These are phyloP conservation scores for Huntiella abstrusa DNA, from an alignment of 2,329 filamentous ascomycete genomes.

Conservation along the genomic window DNA sequence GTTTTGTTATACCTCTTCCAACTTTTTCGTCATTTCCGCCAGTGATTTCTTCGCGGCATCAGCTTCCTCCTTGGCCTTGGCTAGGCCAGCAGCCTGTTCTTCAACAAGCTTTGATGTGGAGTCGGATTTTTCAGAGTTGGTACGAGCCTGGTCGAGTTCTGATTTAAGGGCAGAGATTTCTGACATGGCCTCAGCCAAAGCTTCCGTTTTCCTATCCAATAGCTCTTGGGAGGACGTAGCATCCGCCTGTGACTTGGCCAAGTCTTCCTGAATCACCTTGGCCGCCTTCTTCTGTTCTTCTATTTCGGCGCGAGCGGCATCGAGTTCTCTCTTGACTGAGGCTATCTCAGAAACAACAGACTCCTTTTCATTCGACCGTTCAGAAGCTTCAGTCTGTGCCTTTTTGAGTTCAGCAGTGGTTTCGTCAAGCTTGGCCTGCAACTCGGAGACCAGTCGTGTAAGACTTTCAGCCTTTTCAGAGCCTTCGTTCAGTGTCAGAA, in stretches of 20 bases:
- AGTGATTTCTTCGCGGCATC: constrained; percentile 13
- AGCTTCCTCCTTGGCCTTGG: neutral
- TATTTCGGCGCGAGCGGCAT: no score
- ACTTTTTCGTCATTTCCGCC: constrained; percentile 16
- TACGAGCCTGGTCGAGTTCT: neutral
- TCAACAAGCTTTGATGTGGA: neutral
- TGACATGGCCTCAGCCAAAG: constrained; percentile 4
- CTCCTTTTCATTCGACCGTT: no score
- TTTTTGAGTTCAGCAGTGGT: no score
- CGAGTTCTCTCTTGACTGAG: no score
- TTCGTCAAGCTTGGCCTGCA: no score
- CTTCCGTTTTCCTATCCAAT: neutral
- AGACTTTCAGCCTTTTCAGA: neutral
- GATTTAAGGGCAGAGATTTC: neutral
- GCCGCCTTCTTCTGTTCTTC: neutral
- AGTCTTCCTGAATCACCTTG: neutral
- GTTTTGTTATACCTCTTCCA: constrained; percentile 13
- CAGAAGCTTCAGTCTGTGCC: no score
- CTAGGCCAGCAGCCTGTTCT: neutral
- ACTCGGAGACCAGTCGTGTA: neutral
- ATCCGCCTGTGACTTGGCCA: constrained; percentile 1
- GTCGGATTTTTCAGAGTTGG: neutral
- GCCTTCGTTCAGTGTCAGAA: neutral
- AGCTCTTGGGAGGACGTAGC: neutral
- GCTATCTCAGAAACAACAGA: no score